phyloP scores from a whole-genome alignment of 139 green algal genomes.

The Desmodesmus armatus region DNA sequence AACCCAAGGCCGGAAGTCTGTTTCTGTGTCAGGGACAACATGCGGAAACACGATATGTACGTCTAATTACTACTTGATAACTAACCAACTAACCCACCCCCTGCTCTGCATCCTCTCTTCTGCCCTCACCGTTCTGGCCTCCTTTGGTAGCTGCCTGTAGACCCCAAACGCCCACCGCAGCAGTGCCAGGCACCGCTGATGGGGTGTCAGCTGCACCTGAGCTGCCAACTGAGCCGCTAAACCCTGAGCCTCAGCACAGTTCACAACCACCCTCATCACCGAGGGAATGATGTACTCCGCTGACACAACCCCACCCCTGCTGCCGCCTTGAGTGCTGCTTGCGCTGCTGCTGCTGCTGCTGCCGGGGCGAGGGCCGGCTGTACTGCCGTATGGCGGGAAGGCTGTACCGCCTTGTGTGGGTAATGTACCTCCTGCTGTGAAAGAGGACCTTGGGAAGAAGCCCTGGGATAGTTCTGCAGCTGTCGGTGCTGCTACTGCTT shows the following conservation, averaged over 20 bases:
- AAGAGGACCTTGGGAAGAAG: too few relatives aligned
- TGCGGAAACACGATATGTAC: too few relatives aligned
- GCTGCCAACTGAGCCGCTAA: neutral
- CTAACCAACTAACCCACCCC: too few relatives aligned
- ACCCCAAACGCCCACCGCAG: constrained; percentile 44
- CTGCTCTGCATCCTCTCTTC: neutral
- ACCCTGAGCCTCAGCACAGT: constrained; percentile 20
- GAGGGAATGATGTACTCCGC: constrained; percentile 43
- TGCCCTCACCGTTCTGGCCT: neutral
- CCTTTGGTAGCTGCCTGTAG: constrained; percentile 27
- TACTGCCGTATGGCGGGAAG: too few relatives aligned
- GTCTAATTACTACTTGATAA: too few relatives aligned
- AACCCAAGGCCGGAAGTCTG: too few relatives aligned
- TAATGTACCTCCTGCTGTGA: too few relatives aligned
- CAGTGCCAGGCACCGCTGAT: constrained; percentile 35
- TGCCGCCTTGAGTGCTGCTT: neutral
- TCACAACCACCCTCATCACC: constrained; percentile 29
- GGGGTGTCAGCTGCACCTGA: constrained; percentile 3
- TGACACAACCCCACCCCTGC: neutral
- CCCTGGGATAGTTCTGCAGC: too few relatives aligned
- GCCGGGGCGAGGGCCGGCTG: neutral
- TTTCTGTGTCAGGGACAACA: too few relatives aligned
- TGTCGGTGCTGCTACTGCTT: neutral
- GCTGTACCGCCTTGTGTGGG: too few relatives aligned
- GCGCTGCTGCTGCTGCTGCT: neutral